A percentile compares a stretch with the other conserved stretches of the same genome.
Conservation (phyloP, 371 early-diverging fungal species). For the Dichotomocladium elegans region DNA sequence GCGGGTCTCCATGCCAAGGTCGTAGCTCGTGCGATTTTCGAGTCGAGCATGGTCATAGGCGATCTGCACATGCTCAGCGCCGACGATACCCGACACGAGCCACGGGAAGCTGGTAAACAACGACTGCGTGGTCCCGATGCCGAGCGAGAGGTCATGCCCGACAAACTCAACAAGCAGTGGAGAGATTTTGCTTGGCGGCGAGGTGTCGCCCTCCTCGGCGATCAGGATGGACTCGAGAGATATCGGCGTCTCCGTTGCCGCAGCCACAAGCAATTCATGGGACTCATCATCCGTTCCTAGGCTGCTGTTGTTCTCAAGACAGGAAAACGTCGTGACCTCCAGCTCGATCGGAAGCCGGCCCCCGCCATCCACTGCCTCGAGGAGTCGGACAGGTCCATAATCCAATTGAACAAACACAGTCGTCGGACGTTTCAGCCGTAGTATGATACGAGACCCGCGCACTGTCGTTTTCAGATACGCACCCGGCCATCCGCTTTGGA, state of each 20-base stretch:
- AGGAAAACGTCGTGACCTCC: conserved; percentile 5
- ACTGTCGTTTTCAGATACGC: conserved; percentile 32
- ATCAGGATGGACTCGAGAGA: conserved; percentile 18
- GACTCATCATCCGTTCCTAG: background rate
- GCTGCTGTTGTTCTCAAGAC: background rate
- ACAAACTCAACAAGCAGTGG: conserved; percentile 29
- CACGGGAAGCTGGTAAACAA: conserved; percentile 35
- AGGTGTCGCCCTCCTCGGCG: conserved; percentile 10
- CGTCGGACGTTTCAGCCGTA: conserved; percentile 21
- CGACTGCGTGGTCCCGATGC: conserved; percentile 19
- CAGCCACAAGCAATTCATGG: conserved; percentile 12
- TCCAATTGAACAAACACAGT: conserved; percentile 22
- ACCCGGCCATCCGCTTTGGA: conserved; percentile 41
- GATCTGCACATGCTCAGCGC: conserved; percentile 25
- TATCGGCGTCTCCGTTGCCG: conserved; percentile 8
- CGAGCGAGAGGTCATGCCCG: conserved; percentile 34
- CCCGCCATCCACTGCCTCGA: conserved; percentile 6
- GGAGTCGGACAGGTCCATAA: conserved; percentile 9
- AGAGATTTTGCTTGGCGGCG: conserved; percentile 7
- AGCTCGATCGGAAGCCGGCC: conserved; percentile 5
- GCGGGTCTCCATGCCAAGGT: conserved; percentile 21
- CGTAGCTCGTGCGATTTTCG: conserved; percentile 9
- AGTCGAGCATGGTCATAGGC: conserved; percentile 29
- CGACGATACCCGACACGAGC: conserved; percentile 25
- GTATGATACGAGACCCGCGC: conserved; percentile 12